phyloP scores from a whole-genome alignment of 768 basidiomycete species.

The Rhizopogon roseolus region DNA sequence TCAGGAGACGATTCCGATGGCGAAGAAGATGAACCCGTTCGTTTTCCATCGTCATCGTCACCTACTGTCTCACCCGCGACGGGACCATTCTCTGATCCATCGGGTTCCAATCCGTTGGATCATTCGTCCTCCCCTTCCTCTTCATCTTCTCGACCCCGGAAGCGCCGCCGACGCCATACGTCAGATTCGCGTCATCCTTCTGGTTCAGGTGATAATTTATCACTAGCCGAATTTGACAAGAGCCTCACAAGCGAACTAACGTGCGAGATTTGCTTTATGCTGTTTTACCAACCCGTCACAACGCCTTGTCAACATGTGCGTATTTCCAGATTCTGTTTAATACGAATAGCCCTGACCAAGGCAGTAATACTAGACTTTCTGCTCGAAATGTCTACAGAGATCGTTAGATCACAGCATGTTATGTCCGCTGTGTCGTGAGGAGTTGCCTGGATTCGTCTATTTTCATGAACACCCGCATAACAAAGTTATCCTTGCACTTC shows the following conservation, averaged over 20 bases:
- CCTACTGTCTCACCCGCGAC: conserved; percentile 31
- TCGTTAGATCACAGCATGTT: conserved; percentile 78
- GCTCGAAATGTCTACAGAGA: conserved; percentile 82
- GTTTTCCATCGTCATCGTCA: conserved; percentile 8
- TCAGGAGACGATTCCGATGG: conserved; percentile 28
- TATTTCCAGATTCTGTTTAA: conserved; percentile 13
- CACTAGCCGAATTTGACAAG: conserved; percentile 47
- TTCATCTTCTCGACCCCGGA: conserved; percentile 17
- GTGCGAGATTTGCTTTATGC: conserved; percentile 87
- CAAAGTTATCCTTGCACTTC: conserved; percentile 61
- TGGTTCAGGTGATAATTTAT: conserved; percentile 15
- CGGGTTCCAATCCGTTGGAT: not conserved
- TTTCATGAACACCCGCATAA: conserved; percentile 81
- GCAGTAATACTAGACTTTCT: conserved; percentile 67
- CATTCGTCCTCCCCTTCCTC: conserved; percentile 1
- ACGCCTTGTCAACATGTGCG: conserved; percentile 93
- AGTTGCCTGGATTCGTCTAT: conserved; percentile 69
- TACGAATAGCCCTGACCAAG: conserved; percentile 4
- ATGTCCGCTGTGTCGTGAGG: conserved; percentile 85
- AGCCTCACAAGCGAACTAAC: conserved; percentile 64
- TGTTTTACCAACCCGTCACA: conserved; percentile 84
- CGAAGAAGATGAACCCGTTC: conserved; percentile 11
- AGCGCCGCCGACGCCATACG: conserved; percentile 23
- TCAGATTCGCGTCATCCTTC: conserved; percentile 18
- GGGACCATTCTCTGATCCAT: conserved; percentile 13